phyloP scores from a whole-genome alignment of 2,329 filamentous ascomycete species.

The Fusarium sp. region DNA sequence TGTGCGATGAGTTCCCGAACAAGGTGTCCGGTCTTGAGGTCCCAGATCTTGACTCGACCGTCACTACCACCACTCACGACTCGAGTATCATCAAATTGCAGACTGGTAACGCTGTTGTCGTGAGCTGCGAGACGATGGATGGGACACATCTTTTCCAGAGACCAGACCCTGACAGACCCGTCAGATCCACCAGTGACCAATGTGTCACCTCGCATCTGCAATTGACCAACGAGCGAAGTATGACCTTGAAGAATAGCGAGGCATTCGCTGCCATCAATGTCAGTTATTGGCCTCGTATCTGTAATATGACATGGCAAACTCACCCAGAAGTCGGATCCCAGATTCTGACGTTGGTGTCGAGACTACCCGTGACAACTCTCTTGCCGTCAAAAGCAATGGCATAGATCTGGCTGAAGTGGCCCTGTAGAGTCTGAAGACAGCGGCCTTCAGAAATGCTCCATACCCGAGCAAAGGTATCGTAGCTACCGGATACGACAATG shows the following conservation, averaged over 20 bases:
- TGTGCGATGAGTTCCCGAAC: slow-evolving; percentile 93
- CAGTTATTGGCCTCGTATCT: slow-evolving; percentile 46
- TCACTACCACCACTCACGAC: slow-evolving; percentile 97
- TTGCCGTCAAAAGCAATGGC: slow-evolving; percentile 97
- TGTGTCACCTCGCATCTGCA: slow-evolving; percentile 95
- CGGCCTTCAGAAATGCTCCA: slow-evolving; percentile 98
- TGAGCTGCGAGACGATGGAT: slow-evolving; percentile 97
- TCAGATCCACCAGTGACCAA: slow-evolving; percentile 97
- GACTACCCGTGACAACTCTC: slow-evolving; percentile 92
- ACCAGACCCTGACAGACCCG: slow-evolving; percentile 97
- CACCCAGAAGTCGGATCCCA: slow-evolving; percentile 94
- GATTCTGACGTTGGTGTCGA: slow-evolving; percentile 96
- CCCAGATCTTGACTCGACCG: slow-evolving; percentile 99
- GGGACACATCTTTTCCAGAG: slow-evolving; percentile 87
- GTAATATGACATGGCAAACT: slow-evolving; percentile 50
- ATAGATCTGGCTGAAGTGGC: slow-evolving; percentile 99
- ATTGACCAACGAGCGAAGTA: slow-evolving; percentile 94
- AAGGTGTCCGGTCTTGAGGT: slow-evolving; percentile 90
- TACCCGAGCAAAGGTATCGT: slow-evolving; percentile 96
- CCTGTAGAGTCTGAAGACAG: slow-evolving; percentile 89
- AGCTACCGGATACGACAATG: slow-evolving; percentile 97
- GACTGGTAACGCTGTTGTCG: slow-evolving; percentile 97
- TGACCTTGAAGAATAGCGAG: slow-evolving; percentile 96
- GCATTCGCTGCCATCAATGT: slow-evolving; percentile 72
- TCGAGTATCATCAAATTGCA: slow-evolving; percentile 96